Base-by-base conservation (phyloP, 2,329 filamentous ascomycete genomes). In the Colletotrichum sp. region DNA sequence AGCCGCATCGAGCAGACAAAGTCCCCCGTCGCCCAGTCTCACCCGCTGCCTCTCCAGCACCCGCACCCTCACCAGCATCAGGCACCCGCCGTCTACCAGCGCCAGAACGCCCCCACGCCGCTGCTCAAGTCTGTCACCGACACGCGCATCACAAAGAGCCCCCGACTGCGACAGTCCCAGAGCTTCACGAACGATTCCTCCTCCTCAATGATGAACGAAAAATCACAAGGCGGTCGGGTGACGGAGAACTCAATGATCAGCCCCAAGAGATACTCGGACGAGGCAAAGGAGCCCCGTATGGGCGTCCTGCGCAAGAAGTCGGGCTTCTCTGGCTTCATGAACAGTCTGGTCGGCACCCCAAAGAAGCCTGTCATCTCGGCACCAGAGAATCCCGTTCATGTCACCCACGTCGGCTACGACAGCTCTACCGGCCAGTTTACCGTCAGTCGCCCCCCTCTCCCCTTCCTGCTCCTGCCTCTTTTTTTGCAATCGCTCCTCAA, bases 351-450 rank as follows among this genome's bases (percentile, higher is more conserved):
- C 75, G 94, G 95, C 79, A 96, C 96, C 44, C 96, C 95, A 69
- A 95, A 96, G 85, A 95, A 96, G 79, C 95, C 97, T 63, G 92
- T 96, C 85, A 99, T 99, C 81, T 99, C 97, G n/a, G 95, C 96
- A 49, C 97, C 97, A 71, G 96, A 98, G 85, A 99, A 99, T 81
- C 97, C 97, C 65, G 96, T 99, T 76, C 97, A 99, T 86, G 95
- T 99, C 81, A 99, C 96, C 73, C 97, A 99, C 85, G 97, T 99
- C 79, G 96, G 96, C 80, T 98, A 98, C 84, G 96, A 99, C 85
- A 98, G 97, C 86, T 91, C 95, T 81, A 99, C 97, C 5, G 97
- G 97, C 79, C 95, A 98, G 86, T 99, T 98, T 85, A 99, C 96
- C 74, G 96, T 98, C 89, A 82, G 93, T 91, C n/a, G 30, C 59